These are phyloP conservation scores for Russula abietina DNA, from an alignment of 768 basidiomycete genomes.

Conservation along the genomic window DNA sequence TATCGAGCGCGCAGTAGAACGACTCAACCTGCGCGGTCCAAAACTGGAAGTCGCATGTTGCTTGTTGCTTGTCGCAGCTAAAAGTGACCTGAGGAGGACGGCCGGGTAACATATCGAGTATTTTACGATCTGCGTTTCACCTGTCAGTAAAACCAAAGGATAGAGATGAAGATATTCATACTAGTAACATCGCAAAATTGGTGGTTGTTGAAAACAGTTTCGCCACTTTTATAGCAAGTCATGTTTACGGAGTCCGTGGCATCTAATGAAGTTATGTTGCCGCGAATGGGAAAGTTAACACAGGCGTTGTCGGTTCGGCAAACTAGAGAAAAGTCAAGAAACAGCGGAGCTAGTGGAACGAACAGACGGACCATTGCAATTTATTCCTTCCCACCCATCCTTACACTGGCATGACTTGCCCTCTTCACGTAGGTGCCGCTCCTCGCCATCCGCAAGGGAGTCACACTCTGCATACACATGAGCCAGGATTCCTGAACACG, in stretches of 20 bases:
- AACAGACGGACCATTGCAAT: conserved; percentile 79
- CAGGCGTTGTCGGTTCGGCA: conserved; percentile 83
- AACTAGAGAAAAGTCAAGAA: conserved; percentile 43
- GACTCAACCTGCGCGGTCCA: conserved; percentile 95
- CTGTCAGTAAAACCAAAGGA: not conserved
- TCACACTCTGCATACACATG: conserved; percentile 65
- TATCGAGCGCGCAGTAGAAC: conserved; percentile 85
- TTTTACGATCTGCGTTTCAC: conserved; percentile 72
- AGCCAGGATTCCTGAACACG: not conserved
- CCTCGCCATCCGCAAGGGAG: conserved; percentile 85
- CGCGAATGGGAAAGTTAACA: conserved; percentile 63
- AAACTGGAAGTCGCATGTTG: conserved; percentile 91
- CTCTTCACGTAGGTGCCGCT: conserved; percentile 71
- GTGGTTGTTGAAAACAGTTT: conserved; percentile 91
- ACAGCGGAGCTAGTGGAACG: not conserved
- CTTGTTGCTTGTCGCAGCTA: conserved; percentile 62
- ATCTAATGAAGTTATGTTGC: conserved; percentile 36
- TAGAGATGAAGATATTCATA: conserved; percentile 36
- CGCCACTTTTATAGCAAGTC: conserved; percentile 91
- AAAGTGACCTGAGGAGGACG: conserved; percentile 96
- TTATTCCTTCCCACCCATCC: conserved; percentile 93
- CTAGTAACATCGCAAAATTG: conserved; percentile 99
- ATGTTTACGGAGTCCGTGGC: conserved; percentile 52
- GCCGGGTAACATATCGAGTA: conserved; percentile 86
- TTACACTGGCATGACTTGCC: conserved; percentile 80